Conservation (phyloP, 495 filamentous ascomycete genomes). For the Talaromyces stipitatus region DNA sequence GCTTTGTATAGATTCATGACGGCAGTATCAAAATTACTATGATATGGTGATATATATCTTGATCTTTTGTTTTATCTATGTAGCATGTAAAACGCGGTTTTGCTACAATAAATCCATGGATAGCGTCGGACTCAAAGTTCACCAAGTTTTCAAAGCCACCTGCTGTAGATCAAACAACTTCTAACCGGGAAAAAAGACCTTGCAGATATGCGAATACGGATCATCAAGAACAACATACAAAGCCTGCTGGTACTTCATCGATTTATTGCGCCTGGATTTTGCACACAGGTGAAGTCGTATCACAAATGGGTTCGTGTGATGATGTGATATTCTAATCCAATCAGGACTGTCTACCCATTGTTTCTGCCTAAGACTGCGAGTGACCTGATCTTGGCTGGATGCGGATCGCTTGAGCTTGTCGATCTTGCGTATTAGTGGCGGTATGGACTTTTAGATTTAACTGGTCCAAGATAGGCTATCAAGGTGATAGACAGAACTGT, state of each 20-base stretch:
- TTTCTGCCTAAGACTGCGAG: not conserved
- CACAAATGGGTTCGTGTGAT: not conserved
- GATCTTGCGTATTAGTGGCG: not conserved
- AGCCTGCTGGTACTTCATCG: too few species aligned
- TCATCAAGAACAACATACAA: too few species aligned
- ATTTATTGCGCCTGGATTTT: too few species aligned
- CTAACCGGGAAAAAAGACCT: too few species aligned
- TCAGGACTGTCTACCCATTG: not conserved
- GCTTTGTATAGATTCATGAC: conserved; percentile 9
- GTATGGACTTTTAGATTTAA: not conserved
- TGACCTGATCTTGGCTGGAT: not conserved
- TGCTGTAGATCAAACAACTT: too few species aligned
- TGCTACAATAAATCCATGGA: too few species aligned
- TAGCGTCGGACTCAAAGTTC: too few species aligned
- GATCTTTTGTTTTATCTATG: not conserved
- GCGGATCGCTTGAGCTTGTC: too few species aligned
- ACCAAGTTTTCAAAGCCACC: too few species aligned
- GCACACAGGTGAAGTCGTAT: too few species aligned
- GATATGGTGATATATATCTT: not conserved
- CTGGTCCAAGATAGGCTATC: not conserved
- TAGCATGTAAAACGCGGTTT: not conserved
- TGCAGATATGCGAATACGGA: too few species aligned
- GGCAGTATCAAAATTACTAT: not conserved
- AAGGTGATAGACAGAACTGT: not conserved
- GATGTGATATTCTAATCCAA: not conserved